These are phyloP conservation scores for Arxiozyma slooffiae DNA, from an alignment of 1,139 yeast genomes.

Conservation along the genomic window DNA sequence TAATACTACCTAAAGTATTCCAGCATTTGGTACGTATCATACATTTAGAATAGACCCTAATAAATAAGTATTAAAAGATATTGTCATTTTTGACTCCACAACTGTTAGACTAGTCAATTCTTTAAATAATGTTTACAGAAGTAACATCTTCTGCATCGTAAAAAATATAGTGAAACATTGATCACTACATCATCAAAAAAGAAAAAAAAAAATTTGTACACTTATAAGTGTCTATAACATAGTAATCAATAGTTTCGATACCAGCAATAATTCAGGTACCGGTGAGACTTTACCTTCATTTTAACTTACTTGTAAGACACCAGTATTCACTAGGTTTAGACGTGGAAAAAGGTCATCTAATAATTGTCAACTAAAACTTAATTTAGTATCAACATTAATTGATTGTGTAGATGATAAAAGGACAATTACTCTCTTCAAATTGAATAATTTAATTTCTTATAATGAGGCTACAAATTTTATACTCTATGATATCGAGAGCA, in stretches of 20 bases:
- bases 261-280: neutral
- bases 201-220: no score
- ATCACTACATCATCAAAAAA: slow-evolving; percentile 63
- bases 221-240: slow-evolving; percentile 48
- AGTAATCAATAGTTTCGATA: slow-evolving; percentile 9
- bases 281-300: neutral
- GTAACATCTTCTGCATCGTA: slow-evolving; percentile 22
- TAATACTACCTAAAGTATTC: slow-evolving; percentile 25
- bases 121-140: slow-evolving; percentile 34
- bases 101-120: slow-evolving; percentile 46
- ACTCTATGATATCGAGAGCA: neutral
- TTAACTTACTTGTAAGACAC: slow-evolving; percentile 14
- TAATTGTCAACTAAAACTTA: slow-evolving; percentile 49
- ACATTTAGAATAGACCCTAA: slow-evolving; percentile 15
- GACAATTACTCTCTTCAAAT: slow-evolving; percentile 55
- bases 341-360: slow-evolving; percentile 57
- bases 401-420: slow-evolving; percentile 61
- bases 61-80: slow-evolving; percentile 17
- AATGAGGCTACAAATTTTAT: neutral
- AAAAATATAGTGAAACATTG: slow-evolving; percentile 40
- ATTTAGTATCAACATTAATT: slow-evolving; percentile 40
- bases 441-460: slow-evolving; percentile 20
- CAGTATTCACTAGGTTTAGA: slow-evolving; percentile 45
- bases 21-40: slow-evolving; percentile 24
- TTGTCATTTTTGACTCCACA: slow-evolving; percentile 49